phyloP scores from a whole-genome alignment of 2,329 filamentous ascomycete species.

The Pestalotiopsis sp. region DNA sequence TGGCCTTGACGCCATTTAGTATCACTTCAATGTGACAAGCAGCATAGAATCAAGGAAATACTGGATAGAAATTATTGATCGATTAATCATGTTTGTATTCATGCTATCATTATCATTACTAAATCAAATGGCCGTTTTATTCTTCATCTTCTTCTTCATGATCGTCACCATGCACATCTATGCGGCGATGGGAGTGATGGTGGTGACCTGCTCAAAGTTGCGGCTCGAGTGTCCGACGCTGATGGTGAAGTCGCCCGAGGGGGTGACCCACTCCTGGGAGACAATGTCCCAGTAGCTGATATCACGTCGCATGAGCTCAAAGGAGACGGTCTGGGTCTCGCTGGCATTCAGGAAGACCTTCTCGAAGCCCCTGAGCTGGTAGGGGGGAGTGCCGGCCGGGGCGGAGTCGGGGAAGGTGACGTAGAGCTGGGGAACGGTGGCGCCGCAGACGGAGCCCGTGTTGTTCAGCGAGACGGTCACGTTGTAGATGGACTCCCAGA shows the following conservation, averaged over 20 bases:
- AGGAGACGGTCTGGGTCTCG: conserved; percentile 65
- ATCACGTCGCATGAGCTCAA: conserved; percentile 76
- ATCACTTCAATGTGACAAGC: too few relatives aligned
- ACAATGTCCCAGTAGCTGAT: conserved; percentile 82
- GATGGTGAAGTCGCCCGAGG: conserved; percentile 22
- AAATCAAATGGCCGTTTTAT: background rate
- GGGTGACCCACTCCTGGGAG: conserved; percentile 72
- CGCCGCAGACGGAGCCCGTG: conserved; percentile 65
- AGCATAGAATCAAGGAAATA: background rate
- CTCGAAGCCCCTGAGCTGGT: conserved; percentile 83
- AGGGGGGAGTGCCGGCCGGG: conserved; percentile 48
- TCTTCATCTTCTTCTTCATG: background rate
- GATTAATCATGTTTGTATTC: conserved; percentile 5
- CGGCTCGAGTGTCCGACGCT: conserved; percentile 23
- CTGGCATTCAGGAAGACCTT: conserved; percentile 73
- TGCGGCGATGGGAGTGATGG: conserved; percentile 18
- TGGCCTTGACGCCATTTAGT: too few relatives aligned
- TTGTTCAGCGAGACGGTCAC: conserved; percentile 71
- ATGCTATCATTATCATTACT: conserved; percentile 15
- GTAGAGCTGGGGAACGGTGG: conserved; percentile 72
- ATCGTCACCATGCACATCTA: conserved; percentile 1
- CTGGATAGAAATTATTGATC: background rate
- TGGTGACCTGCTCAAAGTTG: conserved; percentile 17
- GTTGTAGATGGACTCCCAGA: conserved; percentile 71
- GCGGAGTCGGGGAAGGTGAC: background rate